Base-by-base conservation (phyloP, 1,284 basidiomycete genomes). In the Marasmius tenuissimus region DNA sequence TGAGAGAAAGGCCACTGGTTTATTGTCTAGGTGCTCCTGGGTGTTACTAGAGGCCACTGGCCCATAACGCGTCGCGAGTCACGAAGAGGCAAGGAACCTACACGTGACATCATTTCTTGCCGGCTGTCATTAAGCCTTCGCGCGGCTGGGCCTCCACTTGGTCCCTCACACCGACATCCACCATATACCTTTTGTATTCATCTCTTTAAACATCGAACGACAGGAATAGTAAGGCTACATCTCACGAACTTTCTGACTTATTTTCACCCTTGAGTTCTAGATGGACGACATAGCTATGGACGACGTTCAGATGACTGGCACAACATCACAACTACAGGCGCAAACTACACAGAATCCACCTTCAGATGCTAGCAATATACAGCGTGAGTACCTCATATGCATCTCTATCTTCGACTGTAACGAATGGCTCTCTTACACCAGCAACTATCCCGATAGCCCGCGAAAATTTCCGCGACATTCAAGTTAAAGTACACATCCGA, bases 401-500 rank as follows among this genome's bases (percentile, higher is more conserved):
- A 47, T 38, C 50, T 20, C 51, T 54, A 39, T 45, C 34, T 56
- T 33, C 39, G 16, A 37, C 51, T 45, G 34, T 20, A 27, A 20
- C 52, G n/a, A 51, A 38, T 27, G 49, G n/a, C 35, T 35, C 60
- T 39, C 38, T 49, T n/a, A 42, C 52, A 47, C 52, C 56, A 59
- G 48, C 57, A 63, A 58, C 69, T 51, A 65, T 73, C 66, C 66
- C 63, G 64, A 69, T 69, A 60, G 71, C 75, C 60, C 81, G 82
- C 64, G 87, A 88, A 63, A 79, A 75, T 64, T 88, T 91, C 71
- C 85, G 87, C 61, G 90, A 92, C 61, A 84, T 93, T 58, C 82
- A 88, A 62, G 91, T 92, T 59, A 92, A 93, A 72, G 89, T 93
- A n/a, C 91, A 93, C 69, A 87, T 92, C 66, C 81, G 91, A 66